These are phyloP conservation scores for Herpetomonas samuelpessoai DNA, from an alignment of 208 protist species.

Conservation along the genomic window DNA sequence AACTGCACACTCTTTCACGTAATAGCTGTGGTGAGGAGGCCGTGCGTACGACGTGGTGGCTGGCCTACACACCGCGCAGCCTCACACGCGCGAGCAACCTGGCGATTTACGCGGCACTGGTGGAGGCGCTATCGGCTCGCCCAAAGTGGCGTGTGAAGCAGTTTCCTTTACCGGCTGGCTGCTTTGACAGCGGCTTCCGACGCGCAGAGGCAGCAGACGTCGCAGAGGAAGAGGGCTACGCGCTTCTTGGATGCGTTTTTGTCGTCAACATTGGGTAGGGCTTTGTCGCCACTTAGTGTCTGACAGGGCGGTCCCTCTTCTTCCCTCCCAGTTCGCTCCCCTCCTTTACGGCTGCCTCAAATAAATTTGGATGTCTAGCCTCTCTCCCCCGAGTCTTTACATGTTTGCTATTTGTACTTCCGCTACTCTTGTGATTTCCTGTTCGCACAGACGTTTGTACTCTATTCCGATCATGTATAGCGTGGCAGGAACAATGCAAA, in stretches of 20 bases:
- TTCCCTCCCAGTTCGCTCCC: neutral
- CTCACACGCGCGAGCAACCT: conserved; percentile 27
- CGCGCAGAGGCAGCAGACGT: neutral
- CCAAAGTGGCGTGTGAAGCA: conserved; percentile 5
- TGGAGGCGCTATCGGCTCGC: conserved; percentile 6
- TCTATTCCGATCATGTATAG: too few species aligned
- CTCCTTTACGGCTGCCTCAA: neutral
- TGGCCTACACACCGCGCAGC: conserved; percentile 34
- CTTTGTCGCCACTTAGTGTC: neutral
- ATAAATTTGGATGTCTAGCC: neutral
- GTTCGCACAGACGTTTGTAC: too few species aligned
- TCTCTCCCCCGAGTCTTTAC: too few species aligned
- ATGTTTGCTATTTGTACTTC: too few species aligned
- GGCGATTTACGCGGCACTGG: conserved; percentile 17
- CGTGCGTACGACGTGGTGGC: conserved; percentile 18
- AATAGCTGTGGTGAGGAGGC: neutral
- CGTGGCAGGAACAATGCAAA: too few species aligned
- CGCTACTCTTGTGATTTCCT: too few species aligned
- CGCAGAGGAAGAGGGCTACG: neutral
- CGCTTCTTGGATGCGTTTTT: conserved; percentile 5
- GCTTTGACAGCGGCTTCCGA: conserved; percentile 3
- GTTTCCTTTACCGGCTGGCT: conserved; percentile 2
- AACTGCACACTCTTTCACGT: neutral
- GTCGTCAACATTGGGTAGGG: neutral
- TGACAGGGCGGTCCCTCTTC: neutral